Evolutionary conservation across 257 asterid species (phyloP).

Genomic region (Nicotiana tomentosiformis): DNA sequence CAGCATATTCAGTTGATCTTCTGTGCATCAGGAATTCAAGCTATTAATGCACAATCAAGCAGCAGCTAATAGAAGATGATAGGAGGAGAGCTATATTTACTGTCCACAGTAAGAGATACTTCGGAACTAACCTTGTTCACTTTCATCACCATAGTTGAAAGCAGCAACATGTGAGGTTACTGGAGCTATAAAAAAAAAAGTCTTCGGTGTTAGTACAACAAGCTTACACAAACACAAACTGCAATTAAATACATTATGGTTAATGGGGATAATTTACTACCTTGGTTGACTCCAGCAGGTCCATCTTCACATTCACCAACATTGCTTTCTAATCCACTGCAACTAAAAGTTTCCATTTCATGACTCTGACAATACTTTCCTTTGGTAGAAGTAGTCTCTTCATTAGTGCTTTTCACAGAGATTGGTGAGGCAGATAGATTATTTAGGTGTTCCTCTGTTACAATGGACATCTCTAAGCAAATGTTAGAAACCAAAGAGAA

Average conservation of each 20-base stretch:
- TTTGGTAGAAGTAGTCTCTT: background rate
- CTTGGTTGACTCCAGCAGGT: background rate
- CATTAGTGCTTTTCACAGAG: background rate
- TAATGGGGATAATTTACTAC: background rate
- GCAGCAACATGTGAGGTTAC: background rate
- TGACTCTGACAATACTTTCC: background rate
- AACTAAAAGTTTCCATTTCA: background rate
- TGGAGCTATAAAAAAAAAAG: background rate
- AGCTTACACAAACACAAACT: background rate
- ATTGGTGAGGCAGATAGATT: background rate
- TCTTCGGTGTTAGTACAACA: background rate
- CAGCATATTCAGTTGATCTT: slow-evolving; percentile 24
- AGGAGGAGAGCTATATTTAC: background rate
- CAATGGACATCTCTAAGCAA: background rate
- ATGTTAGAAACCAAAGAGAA: background rate
- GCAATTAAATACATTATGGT: background rate
- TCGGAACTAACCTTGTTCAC: background rate
- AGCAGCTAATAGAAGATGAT: background rate
- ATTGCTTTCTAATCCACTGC: background rate
- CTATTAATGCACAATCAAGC: background rate
- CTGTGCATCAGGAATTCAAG: slow-evolving; percentile 18
- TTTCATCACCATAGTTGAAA: background rate
- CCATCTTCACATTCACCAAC: background rate
- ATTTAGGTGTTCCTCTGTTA: background rate
- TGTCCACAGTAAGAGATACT: background rate